Percentiles rank a stretch among this genome's conserved stretches.
Evolutionary conservation across 192 early-diverging fungal genomes (phyloP).

Genomic region (Spizellomyces sp.): DNA sequence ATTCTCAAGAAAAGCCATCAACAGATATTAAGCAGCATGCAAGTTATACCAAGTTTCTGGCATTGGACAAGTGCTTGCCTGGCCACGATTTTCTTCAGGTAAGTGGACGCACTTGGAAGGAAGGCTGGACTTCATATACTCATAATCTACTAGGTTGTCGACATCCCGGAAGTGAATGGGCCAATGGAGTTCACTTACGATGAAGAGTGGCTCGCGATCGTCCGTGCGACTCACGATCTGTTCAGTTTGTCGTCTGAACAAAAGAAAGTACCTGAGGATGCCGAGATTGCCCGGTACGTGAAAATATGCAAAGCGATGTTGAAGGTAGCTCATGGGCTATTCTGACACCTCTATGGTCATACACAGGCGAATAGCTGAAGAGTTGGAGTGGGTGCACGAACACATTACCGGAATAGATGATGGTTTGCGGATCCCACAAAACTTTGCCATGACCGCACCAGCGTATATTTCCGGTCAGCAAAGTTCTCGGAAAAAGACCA

Average conservation of each 20-base stretch:
- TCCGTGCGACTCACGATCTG: conserved; percentile 47
- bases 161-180: conserved; percentile 42
- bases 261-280: conserved; percentile 51
- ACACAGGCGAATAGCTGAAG: conserved; percentile 55
- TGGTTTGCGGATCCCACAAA: conserved; percentile 71
- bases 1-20: no score
- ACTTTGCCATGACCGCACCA: conserved; percentile 76
- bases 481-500: conserved; percentile 1
- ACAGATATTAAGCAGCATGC: no score
- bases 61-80: conserved; percentile 93
- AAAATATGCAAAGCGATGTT: neutral
- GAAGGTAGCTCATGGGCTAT: neutral
- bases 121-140: neutral
- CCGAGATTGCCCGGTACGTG: conserved; percentile 45
- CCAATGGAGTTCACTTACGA: conserved; percentile 72
- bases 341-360: neutral
- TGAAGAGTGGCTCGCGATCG: conserved; percentile 61
- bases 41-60: conserved; percentile 75
- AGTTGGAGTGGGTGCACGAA: conserved; percentile 65
- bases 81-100: conserved; percentile 82
- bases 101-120: neutral
- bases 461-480: conserved; percentile 25
- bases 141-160: conserved; percentile 27
- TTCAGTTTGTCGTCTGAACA: conserved; percentile 41
- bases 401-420: conserved; percentile 57